Percentiles rank a stretch among this genome's conserved stretches.
These are phyloP conservation scores for Blastobotrys arbuscula DNA, from an alignment of 1,139 yeast genomes.

Conservation along the genomic window DNA sequence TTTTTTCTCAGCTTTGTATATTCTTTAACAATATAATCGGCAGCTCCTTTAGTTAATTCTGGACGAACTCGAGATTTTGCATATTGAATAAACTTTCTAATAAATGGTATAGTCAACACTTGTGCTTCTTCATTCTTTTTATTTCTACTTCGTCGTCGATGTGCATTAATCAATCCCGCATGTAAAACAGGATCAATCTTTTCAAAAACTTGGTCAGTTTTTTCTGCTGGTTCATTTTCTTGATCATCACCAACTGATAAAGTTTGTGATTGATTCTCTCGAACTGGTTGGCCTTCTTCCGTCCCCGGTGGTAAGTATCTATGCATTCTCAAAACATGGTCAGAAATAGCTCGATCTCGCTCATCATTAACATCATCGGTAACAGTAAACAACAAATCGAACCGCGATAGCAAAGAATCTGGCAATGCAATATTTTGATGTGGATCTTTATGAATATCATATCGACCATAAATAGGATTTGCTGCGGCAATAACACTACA, in stretches of 20 bases:
- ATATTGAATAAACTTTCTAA: constrained; percentile 88
- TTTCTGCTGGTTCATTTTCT: constrained; percentile 35
- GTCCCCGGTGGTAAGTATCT: constrained; percentile 84
- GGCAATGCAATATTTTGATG: constrained; percentile 96
- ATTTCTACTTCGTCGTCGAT: constrained; percentile 16
- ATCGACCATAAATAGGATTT: constrained; percentile 95
- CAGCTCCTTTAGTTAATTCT: constrained; percentile 68
- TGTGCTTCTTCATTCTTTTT: constrained; percentile 43
- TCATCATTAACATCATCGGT: constrained; percentile 90
- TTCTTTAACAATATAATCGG: constrained; percentile 72
- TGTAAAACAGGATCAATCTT: constrained; percentile 79
- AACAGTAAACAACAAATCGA: constrained; percentile 89
- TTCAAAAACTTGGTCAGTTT: constrained; percentile 60
- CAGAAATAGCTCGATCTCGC: constrained; percentile 82
- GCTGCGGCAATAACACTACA: constrained; percentile 99
- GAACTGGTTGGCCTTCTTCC: constrained; percentile 89
- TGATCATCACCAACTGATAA: constrained; percentile 66
- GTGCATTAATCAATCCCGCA: constrained; percentile 57
- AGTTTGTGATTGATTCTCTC: constrained; percentile 66
- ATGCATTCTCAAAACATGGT: constrained; percentile 93
- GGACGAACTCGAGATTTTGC: constrained; percentile 90
- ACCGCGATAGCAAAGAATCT: constrained; percentile 93
- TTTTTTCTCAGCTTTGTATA: constrained; percentile 84
- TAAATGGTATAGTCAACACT: constrained; percentile 74
- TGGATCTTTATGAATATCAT: constrained; percentile 93